Evolutionary conservation across 2,329 filamentous ascomycete genomes (phyloP).

Genomic region (Cucurbitaria berberidis): DNA sequence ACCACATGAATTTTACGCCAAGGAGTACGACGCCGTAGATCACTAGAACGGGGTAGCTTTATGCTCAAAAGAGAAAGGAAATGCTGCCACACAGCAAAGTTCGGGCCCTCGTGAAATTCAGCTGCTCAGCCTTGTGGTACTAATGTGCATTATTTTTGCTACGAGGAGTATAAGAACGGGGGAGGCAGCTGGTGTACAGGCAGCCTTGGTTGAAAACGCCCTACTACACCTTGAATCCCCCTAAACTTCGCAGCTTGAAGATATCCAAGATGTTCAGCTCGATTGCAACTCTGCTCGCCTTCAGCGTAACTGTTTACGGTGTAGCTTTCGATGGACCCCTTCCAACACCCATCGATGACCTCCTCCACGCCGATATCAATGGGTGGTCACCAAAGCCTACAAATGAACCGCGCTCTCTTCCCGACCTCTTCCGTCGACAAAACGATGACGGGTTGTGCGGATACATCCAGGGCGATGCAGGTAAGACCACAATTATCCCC

Average conservation of each 20-base stretch:
- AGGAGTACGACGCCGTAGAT: background rate
- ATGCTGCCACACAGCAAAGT: background rate
- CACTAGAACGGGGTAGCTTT: background rate
- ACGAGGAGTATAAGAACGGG: background rate
- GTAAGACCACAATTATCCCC: slow-evolving; percentile 4
- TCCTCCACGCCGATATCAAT: slow-evolving; percentile 7
- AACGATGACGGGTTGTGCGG: slow-evolving; percentile 16
- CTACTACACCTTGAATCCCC: too few relatives aligned
- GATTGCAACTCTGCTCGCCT: slow-evolving; percentile 7
- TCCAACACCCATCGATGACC: slow-evolving; percentile 7
- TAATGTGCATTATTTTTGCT: too few relatives aligned
- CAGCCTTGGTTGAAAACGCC: background rate
- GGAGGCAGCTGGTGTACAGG: background rate
- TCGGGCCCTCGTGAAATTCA: background rate
- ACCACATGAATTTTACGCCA: background rate
- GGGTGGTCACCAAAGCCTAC: slow-evolving; percentile 22
- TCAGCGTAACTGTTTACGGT: slow-evolving; percentile 8
- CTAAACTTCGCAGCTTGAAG: background rate
- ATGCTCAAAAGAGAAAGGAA: background rate
- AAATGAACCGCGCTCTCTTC: slow-evolving; percentile 1
- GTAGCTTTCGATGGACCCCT: slow-evolving; percentile 13
- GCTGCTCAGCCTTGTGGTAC: background rate
- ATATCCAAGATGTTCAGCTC: background rate
- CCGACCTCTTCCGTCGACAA: slow-evolving; percentile 22
- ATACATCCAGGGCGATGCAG: slow-evolving; percentile 17